Base-by-base conservation (phyloP, 371 early-diverging fungal species). In the Paraphysoderma sedebokerense region DNA sequence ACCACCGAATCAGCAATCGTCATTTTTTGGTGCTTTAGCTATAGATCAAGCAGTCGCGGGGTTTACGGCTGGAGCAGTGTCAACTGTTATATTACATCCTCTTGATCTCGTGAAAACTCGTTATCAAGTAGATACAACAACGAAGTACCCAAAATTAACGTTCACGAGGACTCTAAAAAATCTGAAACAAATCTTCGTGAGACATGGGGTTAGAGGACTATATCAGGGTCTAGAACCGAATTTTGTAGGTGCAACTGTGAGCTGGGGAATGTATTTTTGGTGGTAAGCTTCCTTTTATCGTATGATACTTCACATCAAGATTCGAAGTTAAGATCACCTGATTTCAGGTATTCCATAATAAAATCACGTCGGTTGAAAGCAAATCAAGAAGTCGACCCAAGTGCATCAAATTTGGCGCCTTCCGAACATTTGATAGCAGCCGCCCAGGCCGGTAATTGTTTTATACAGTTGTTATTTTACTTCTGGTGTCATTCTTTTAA, bases 191-290 rank as follows among this genome's bases (percentile, higher is more conserved):
- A 42, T 42, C 17, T n/a, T 32, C 2, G 30, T n/a, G 17, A 20
- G 8, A 2, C 47, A 72, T 58, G 77, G 79, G 24, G 55, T 73
- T 34, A 61, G 70, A 3, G 91, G 90, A 3, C 67, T 96, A 12
- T 96, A 96, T 57, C 73, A 88, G 27, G 97, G 95, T 11, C 60
- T 96, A 2, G 51, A 78, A 2, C 82, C 97, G 32, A 96, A 88
- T 51, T 72, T 92, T 49, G 84, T 83, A 3, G 97, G 95, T 1
- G 77, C 92, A n/a, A 81, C 87, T 8, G 60, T 81, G 13, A 85
- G 85, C 37, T 96, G 97, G 95, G 93, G 90, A 0, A 66, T 96
- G 34, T 96, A 93, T 58, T 93, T 96, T 62, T 84, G 79, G 46
- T 88, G 83, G 83, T 87, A 76, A 48, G 55, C 51, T n/a, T n/a